These are phyloP conservation scores for Metschnikowia gruessii DNA, from an alignment of 805 yeast species.

Conservation along the genomic window DNA sequence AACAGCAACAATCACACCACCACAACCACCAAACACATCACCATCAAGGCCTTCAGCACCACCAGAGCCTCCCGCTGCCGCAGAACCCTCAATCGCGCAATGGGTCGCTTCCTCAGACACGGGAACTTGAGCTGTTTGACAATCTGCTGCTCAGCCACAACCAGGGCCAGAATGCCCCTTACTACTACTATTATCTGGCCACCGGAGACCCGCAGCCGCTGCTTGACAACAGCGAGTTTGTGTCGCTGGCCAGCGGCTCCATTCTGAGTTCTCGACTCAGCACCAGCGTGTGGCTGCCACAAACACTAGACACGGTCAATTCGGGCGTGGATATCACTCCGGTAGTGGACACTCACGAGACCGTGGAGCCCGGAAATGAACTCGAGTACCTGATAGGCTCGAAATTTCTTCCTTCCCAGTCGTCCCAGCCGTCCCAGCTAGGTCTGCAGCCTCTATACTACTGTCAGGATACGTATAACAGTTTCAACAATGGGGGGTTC, in stretches of 20 bases:
- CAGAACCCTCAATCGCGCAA: background rate
- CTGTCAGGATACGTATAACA: conserved; percentile 2
- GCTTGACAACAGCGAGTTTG: conserved; percentile 12
- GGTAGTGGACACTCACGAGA: background rate
- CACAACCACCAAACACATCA: too few species aligned
- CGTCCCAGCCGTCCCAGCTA: conserved; percentile 1
- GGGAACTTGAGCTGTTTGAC: conserved; percentile 1
- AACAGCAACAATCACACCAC: background rate
- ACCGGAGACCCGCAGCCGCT: background rate
- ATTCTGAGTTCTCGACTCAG: conserved; percentile 7
- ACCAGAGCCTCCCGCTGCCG: background rate
- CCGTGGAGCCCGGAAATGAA: background rate
- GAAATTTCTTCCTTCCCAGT: background rate
- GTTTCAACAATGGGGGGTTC: conserved; percentile 1
- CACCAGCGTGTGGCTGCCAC: conserved; percentile 10
- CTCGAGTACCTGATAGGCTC: background rate
- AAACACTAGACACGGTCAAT: conserved; percentile 1
- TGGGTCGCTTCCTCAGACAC: background rate
- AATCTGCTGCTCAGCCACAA: background rate
- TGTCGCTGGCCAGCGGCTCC: conserved; percentile 6
- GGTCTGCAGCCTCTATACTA: conserved; percentile 1
- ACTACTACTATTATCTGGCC: background rate
- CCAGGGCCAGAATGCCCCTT: background rate
- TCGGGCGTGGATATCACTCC: background rate
- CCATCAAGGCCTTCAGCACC: too few species aligned